Percentiles rank a stretch among this genome's conserved stretches.
phyloP scores from a whole-genome alignment of 2,329 filamentous ascomycete species.

The Berkeleyomyces rouxiae region DNA sequence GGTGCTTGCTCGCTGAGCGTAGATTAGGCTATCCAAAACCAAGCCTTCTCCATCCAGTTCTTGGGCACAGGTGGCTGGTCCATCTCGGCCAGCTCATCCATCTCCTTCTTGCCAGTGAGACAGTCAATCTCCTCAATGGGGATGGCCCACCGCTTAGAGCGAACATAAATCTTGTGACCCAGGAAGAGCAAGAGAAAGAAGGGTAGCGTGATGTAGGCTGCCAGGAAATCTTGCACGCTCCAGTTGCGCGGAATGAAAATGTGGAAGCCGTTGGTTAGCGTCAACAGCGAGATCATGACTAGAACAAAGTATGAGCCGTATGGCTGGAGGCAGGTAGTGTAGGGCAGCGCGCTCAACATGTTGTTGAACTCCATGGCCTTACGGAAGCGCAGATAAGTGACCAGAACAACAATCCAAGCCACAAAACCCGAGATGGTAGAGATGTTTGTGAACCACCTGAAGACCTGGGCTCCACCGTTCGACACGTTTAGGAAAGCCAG shows the following conservation, averaged over 20 bases:
- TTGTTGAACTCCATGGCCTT: slow-evolving; percentile 36
- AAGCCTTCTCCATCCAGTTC: slow-evolving; percentile 34
- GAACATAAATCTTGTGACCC: slow-evolving; percentile 38
- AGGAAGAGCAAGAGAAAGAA: slow-evolving; percentile 44
- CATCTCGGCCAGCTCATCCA: slow-evolving; percentile 38
- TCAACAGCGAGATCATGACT: slow-evolving; percentile 41
- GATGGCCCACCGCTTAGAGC: slow-evolving; percentile 26
- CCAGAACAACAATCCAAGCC: slow-evolving; percentile 41
- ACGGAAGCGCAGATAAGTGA: slow-evolving; percentile 44
- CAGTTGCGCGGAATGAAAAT: slow-evolving; percentile 54
- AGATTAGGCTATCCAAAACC: slow-evolving; percentile 38
- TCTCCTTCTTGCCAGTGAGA: slow-evolving; percentile 41
- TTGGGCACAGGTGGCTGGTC: slow-evolving; percentile 31
- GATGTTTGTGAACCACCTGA: slow-evolving; percentile 56
- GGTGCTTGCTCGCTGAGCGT: neutral
- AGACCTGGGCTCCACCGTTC: slow-evolving; percentile 44
- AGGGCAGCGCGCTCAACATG: slow-evolving; percentile 34
- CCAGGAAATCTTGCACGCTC: slow-evolving; percentile 45
- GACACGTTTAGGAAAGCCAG: slow-evolving; percentile 56
- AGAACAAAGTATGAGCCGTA: slow-evolving; percentile 48
- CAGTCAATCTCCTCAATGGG: slow-evolving; percentile 36
- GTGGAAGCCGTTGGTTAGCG: slow-evolving; percentile 58
- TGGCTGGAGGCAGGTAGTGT: slow-evolving; percentile 36
- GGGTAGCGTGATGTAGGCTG: slow-evolving; percentile 45
- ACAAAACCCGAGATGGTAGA: slow-evolving; percentile 46